phyloP scores from a whole-genome alignment of 306 rosid genomes.

The Quercus mongolica region DNA sequence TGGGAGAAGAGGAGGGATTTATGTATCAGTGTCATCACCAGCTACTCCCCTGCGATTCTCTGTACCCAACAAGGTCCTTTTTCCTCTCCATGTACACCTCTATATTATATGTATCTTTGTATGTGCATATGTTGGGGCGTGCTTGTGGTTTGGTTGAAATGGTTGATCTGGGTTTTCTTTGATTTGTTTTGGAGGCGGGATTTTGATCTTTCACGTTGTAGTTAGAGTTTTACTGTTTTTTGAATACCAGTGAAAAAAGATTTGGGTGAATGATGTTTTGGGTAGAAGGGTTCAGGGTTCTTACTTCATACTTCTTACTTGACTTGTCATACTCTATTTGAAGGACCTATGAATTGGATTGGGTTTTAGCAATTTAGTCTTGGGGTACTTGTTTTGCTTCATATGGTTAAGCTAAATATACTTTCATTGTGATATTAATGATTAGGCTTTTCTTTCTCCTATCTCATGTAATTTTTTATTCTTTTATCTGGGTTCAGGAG shows the following conservation, averaged over 20 bases:
- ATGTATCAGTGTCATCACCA: slow-evolving; percentile 78
- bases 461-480: slow-evolving; percentile 10
- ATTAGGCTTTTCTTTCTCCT: slow-evolving; percentile 9
- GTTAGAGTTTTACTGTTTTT: slow-evolving; percentile 21
- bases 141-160: slow-evolving; percentile 31
- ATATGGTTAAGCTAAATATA: slow-evolving; percentile 21
- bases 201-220: slow-evolving; percentile 22
- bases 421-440: background rate
- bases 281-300: slow-evolving; percentile 6
- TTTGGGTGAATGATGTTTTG: slow-evolving; percentile 12
- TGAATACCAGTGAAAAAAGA: background rate
- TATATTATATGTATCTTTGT: background rate
- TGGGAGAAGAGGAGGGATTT: slow-evolving; percentile 96
- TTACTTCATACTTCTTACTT: slow-evolving; percentile 16
- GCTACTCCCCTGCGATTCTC: slow-evolving; percentile 80
- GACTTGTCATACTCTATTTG: background rate
- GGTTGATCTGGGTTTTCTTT: slow-evolving; percentile 31
- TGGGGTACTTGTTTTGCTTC: slow-evolving; percentile 5
- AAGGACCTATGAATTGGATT: background rate
- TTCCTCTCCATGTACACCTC: background rate
- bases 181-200: slow-evolving; percentile 27
- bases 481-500: slow-evolving; percentile 52
- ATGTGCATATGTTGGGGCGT: background rate
- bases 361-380: background rate
- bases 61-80: slow-evolving; percentile 87